Base-by-base conservation (phyloP, 305 asterid species). In the Petunia hybrid region DNA sequence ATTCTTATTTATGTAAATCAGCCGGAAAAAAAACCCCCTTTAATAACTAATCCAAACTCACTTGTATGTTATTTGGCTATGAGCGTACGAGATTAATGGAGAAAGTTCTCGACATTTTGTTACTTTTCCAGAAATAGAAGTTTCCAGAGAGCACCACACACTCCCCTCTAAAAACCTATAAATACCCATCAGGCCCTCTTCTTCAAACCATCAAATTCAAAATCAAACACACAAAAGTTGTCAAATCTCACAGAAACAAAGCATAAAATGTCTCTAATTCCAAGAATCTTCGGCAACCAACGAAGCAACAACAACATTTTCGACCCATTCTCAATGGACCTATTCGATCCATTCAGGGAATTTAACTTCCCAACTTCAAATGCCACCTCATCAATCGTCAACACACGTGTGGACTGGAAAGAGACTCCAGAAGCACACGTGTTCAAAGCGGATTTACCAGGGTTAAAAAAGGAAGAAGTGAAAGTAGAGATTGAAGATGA, bases 391-490 rank as follows among this genome's bases (percentile, higher is more conserved):
- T 35, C 85, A 48, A 66, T 76, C 36, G 84, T 61, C 2, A 64
- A 80, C 48, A 42, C 84, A 0, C 71, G 76, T 35, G 46, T 85
- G 1, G 87, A 85, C 8, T 82, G 85, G 87, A 85, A 85, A 43
- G 87, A 85, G 65, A 85, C 87, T 0, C 85, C 85, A 1, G 63
- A 70, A 0, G 83, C 85, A 1, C 85, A 85, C 82, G 80, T 82
- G 22, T 82, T 82, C 80, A 82, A 82, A 48, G 87, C 84, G 2
- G 87, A 85, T 59, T 60, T 82, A 4, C 87, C 85, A 4, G 85
- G 87, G 5, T 62, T 82, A 39, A 82, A 76, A 64, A 85, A 81
- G 76, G 82, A 80, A 10, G 86, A 83, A 42, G 80, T 83, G 14
- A 83, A 83, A 10, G 78, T 83, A 40, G 83, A 79, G 64, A 63